Conservation (phyloP, 2,329 filamentous ascomycete species). For the Hortaea werneckii region DNA sequence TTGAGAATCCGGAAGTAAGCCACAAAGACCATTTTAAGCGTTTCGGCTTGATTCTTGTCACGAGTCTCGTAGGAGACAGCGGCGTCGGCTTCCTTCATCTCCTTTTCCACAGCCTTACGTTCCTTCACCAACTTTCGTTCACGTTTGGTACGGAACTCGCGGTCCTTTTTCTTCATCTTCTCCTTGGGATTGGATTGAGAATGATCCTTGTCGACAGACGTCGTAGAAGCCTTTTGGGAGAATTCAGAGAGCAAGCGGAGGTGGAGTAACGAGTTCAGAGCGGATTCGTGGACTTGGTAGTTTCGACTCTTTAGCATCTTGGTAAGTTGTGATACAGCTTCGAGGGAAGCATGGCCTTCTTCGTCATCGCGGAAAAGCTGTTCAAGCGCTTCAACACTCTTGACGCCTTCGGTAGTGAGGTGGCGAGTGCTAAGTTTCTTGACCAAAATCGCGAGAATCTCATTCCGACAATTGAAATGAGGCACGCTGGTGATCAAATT, state of each 20-base stretch:
- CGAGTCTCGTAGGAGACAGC: slow-evolving; percentile 84
- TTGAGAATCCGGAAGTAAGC: slow-evolving; percentile 94
- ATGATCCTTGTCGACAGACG: slow-evolving; percentile 56
- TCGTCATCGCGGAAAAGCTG: slow-evolving; percentile 78
- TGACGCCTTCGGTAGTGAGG: slow-evolving; percentile 64
- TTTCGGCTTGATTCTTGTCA: slow-evolving; percentile 90
- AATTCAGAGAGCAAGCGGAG: slow-evolving; percentile 84
- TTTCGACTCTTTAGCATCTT: slow-evolving; percentile 93
- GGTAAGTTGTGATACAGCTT: slow-evolving; percentile 71
- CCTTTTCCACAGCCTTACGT: slow-evolving; percentile 78
- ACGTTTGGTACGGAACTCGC: slow-evolving; percentile 80
- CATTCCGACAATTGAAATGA: slow-evolving; percentile 92
- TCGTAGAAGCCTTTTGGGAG: slow-evolving; percentile 68
- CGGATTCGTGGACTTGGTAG: slow-evolving; percentile 72
- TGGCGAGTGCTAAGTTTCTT: slow-evolving; percentile 66
- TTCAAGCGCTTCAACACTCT: slow-evolving; percentile 69
- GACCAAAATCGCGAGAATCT: slow-evolving; percentile 78
- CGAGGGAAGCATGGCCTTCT: slow-evolving; percentile 77
- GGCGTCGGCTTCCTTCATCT: slow-evolving; percentile 87
- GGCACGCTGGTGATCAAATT: slow-evolving; percentile 70
- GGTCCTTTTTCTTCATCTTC: slow-evolving; percentile 62
- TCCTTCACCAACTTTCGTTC: slow-evolving; percentile 75
- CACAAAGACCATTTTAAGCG: slow-evolving; percentile 88
- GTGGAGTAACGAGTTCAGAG: slow-evolving; percentile 84
- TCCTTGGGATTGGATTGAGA: slow-evolving; percentile 31